Evolutionary conservation across 257 asterid genomes (phyloP).

Genomic region (Hygrophila difformis): DNA sequence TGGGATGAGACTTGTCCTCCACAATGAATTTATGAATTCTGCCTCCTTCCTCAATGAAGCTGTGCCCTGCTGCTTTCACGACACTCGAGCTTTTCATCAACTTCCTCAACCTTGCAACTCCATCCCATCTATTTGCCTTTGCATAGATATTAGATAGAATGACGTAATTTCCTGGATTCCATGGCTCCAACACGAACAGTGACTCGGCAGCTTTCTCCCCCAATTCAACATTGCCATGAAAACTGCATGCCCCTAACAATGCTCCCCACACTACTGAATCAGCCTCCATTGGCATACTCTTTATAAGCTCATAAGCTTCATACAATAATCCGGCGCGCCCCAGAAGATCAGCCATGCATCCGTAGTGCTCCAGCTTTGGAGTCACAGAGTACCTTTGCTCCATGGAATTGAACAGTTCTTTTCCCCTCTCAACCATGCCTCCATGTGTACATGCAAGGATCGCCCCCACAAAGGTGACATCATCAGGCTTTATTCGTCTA

Average conservation of each 20-base stretch:
- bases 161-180: slow-evolving; percentile 83
- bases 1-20: slow-evolving; percentile 62
- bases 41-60: slow-evolving; percentile 79
- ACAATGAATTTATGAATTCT: slow-evolving; percentile 63
- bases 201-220: slow-evolving; percentile 67
- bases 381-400: slow-evolving; percentile 19
- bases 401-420: slow-evolving; percentile 48
- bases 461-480: slow-evolving; percentile 78
- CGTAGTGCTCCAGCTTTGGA: slow-evolving; percentile 66
- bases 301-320: slow-evolving; percentile 29
- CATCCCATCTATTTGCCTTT: slow-evolving; percentile 50
- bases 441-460: slow-evolving; percentile 85
- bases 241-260: slow-evolving; percentile 65
- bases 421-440: slow-evolving; percentile 52
- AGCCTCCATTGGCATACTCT: slow-evolving; percentile 69
- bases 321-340: slow-evolving; percentile 62
- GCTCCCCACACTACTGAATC: slow-evolving; percentile 77
- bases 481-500: slow-evolving; percentile 54
- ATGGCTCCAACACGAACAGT: slow-evolving; percentile 52
- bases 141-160: slow-evolving; percentile 84
- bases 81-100: slow-evolving; percentile 58
- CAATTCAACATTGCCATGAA: slow-evolving; percentile 55
- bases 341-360: slow-evolving; percentile 72
- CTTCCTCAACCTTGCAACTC: slow-evolving; percentile 65
- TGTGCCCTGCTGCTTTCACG: slow-evolving; percentile 65